phyloP scores from a whole-genome alignment of 768 basidiomycete species.

The Podaxis sp. region DNA sequence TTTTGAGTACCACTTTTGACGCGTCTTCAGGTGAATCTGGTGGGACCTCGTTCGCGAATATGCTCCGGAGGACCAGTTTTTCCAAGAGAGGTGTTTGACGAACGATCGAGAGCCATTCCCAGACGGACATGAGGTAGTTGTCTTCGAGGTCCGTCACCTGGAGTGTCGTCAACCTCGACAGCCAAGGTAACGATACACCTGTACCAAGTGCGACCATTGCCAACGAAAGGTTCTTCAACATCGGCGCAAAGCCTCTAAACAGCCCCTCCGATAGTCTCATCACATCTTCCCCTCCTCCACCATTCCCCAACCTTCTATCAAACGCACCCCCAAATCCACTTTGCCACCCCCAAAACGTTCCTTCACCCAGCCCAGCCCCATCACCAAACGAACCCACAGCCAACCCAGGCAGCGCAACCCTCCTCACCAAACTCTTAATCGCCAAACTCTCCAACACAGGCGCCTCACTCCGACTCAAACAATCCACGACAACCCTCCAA shows the following conservation, averaged over 20 bases:
- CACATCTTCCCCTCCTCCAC: not conserved
- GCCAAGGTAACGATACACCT: not conserved
- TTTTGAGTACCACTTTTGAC: slow-evolving; percentile 3
- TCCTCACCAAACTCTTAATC: not conserved
- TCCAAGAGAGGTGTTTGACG: slow-evolving; percentile 5
- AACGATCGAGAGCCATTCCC: slow-evolving; percentile 2
- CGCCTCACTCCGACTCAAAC: not conserved
- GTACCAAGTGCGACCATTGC: slow-evolving; percentile 1
- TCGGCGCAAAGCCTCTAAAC: not conserved
- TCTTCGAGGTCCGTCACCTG: slow-evolving; percentile 7
- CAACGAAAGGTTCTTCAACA: slow-evolving; percentile 2
- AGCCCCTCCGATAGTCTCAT: not conserved
- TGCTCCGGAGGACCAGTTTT: not conserved
- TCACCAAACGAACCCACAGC: no score
- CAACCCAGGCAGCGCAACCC: not conserved
- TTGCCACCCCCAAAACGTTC: no score
- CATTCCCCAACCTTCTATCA: not conserved
- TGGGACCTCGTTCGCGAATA: slow-evolving; percentile 1
- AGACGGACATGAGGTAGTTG: slow-evolving; percentile 3
- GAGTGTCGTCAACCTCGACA: not conserved
- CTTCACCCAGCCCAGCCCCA: no score
- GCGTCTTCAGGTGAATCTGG: not conserved
- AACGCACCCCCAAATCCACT: no score
- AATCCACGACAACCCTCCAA: slow-evolving; percentile 3
- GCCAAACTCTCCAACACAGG: slow-evolving; percentile 4